Base-by-base conservation (phyloP, 441 rosid genomes). In the Flueggea neowawraea region DNA sequence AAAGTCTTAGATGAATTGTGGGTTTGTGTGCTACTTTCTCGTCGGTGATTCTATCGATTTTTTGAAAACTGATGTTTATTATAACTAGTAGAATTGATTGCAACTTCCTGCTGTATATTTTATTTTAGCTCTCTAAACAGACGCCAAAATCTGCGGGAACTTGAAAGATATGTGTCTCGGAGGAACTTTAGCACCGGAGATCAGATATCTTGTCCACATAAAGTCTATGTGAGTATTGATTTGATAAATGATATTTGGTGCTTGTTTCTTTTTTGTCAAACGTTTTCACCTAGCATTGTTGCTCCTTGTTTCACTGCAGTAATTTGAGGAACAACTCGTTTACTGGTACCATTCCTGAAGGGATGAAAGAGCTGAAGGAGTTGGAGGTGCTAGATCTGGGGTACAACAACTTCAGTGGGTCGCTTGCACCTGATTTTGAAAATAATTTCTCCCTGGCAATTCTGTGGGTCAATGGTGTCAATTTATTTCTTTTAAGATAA, bases 261-360 rank as follows among this genome's bases (percentile, higher is more conserved):
- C 32, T 28, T 48, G 74, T 12, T 16, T n/a, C 8, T 39, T 66
- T 53, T 63, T 78, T 31, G 72, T 75, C 33, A 71, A 33, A 41
- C 4, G 3, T 17, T 58, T 58, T 52, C n/a, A 22, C 13, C 4
- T 61, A 33, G 52, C 7, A 31, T 57, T 49, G 31, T 41, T 10
- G 16, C 41, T 63, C 72, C 73, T 59, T 68, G 31, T 69, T 61
- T 80, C 69, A 17, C 72, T 74, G 77, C 81, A 90, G 95, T 65
- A 69, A 79, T 58, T 75, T 90, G 16, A 85, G 92, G 77, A 87
- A 90, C 75, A 87, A 87, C 61, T 82, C 92, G 16, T 84, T 90
- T 54, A 70, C 72, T 47, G 90, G 95, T 44, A 60, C 31, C 54
- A 70, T 87, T 68, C 96, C 90, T 69, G 47, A 76, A 69, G 95